A percentile compares a stretch with the other conserved stretches of the same genome.
Conservation (phyloP, 495 filamentous ascomycete genomes). For the Sordaria brevicollis region DNA sequence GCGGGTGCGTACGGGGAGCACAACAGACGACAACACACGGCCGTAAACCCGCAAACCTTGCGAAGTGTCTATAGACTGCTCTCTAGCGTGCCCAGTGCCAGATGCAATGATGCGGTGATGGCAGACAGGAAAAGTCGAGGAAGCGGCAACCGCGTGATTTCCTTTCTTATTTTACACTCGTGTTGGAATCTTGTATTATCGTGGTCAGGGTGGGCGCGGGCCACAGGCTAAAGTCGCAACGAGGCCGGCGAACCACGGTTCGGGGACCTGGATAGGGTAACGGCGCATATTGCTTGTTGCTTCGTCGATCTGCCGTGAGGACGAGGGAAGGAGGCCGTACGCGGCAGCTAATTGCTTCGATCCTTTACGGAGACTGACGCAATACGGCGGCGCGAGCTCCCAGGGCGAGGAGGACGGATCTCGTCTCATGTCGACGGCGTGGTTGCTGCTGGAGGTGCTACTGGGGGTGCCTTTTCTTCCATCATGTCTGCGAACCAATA, state of each 20-base stretch:
- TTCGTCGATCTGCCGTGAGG: neutral
- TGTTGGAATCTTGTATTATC: neutral
- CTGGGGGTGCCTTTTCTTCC: neutral
- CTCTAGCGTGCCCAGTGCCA: neutral
- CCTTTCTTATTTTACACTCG: neutral
- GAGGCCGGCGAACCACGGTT: neutral
- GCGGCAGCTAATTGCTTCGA: neutral
- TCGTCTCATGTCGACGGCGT: neutral
- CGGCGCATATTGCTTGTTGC: neutral
- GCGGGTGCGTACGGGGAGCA: slow-evolving; percentile 4
- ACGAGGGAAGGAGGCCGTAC: neutral
- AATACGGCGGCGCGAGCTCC: neutral
- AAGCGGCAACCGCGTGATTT: neutral
- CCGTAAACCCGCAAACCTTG: slow-evolving; percentile 8
- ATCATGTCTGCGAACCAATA: neutral
- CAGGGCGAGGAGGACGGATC: neutral
- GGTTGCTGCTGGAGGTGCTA: too few species aligned
- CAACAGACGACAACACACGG: slow-evolving; percentile 11
- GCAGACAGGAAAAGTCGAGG: neutral
- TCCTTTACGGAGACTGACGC: neutral
- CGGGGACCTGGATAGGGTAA: neutral
- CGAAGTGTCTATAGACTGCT: neutral
- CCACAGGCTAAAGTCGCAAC: neutral
- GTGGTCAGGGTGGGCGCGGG: neutral
- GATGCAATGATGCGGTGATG: neutral